Percentiles rank a stretch among this genome's conserved stretches.
These are phyloP conservation scores for Isabelozyma gotoi DNA, from an alignment of 805 yeast species.

Conservation along the genomic window DNA sequence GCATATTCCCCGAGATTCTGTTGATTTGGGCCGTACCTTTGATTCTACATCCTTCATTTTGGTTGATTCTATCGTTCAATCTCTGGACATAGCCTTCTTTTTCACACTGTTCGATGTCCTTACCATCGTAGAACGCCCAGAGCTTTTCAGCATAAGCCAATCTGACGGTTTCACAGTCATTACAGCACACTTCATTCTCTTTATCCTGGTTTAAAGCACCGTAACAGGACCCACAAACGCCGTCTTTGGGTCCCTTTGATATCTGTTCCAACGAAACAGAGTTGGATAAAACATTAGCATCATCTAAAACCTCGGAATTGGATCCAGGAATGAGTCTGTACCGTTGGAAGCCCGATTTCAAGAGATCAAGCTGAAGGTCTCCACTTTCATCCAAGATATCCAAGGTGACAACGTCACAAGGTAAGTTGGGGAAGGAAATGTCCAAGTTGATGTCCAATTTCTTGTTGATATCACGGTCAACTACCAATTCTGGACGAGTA, in stretches of 20 bases:
- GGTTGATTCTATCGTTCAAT: slow-evolving; percentile 52
- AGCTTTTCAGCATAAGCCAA: slow-evolving; percentile 71
- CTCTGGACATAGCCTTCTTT: slow-evolving; percentile 77
- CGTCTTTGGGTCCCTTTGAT: slow-evolving; percentile 32
- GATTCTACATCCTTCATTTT: slow-evolving; percentile 82
- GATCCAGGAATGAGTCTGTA: slow-evolving; percentile 52
- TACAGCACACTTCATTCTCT: slow-evolving; percentile 63
- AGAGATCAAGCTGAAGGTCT: slow-evolving; percentile 72
- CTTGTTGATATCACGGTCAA: slow-evolving; percentile 77
- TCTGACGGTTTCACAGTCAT: slow-evolving; percentile 78
- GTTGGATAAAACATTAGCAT: slow-evolving; percentile 20
- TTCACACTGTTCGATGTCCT: slow-evolving; percentile 86
- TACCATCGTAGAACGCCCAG: slow-evolving; percentile 93
- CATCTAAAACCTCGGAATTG: slow-evolving; percentile 28
- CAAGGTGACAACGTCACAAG: slow-evolving; percentile 78
- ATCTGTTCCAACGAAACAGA: slow-evolving; percentile 24
- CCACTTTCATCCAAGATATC: slow-evolving; percentile 91
- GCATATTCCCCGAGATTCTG: slow-evolving; percentile 86
- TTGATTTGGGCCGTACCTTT: slow-evolving; percentile 77
- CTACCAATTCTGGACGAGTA: slow-evolving; percentile 80
- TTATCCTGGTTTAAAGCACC: slow-evolving; percentile 69
- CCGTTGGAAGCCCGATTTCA: slow-evolving; percentile 69
- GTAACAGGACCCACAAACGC: slow-evolving; percentile 59
- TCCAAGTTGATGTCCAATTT: slow-evolving; percentile 79
- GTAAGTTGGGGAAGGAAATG: slow-evolving; percentile 77